These are phyloP conservation scores for Globisporangium iwayamae DNA, from an alignment of 352 stramenopile species.

Conservation along the genomic window DNA sequence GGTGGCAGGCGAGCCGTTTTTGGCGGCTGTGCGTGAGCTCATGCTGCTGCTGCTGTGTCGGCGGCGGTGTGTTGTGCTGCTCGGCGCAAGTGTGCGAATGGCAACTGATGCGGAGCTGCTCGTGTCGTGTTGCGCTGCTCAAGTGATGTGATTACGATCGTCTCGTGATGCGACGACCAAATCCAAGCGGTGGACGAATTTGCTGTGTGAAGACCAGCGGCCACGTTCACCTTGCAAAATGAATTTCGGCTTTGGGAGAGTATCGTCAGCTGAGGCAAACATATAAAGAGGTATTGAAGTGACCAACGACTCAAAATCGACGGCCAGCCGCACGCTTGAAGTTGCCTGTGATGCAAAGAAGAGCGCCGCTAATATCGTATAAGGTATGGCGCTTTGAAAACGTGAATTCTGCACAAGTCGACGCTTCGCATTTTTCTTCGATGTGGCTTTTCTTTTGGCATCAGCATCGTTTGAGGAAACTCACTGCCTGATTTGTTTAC, in stretches of 20 bases:
- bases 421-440: too few species aligned
- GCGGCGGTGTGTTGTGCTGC: background rate
- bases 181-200: conserved; percentile 7
- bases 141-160: conserved; percentile 9
- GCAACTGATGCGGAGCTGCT: background rate
- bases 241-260: background rate
- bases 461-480: too few species aligned
- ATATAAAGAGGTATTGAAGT: too few species aligned
- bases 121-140: background rate
- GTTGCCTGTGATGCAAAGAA: too few species aligned
- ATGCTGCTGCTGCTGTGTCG: background rate
- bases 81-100: conserved; percentile 1
- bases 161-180: conserved; percentile 10
- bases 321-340: too few species aligned
- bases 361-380: too few species aligned
- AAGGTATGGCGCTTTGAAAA: too few species aligned
- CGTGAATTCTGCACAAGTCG: too few species aligned
- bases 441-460: too few species aligned
- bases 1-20: background rate
- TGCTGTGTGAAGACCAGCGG: background rate
- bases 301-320: too few species aligned
- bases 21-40: background rate
- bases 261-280: too few species aligned
- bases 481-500: too few species aligned
- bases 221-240: conserved; percentile 1